Base-by-base conservation (phyloP, 306 rosid species). In the Geum urbanum region DNA sequence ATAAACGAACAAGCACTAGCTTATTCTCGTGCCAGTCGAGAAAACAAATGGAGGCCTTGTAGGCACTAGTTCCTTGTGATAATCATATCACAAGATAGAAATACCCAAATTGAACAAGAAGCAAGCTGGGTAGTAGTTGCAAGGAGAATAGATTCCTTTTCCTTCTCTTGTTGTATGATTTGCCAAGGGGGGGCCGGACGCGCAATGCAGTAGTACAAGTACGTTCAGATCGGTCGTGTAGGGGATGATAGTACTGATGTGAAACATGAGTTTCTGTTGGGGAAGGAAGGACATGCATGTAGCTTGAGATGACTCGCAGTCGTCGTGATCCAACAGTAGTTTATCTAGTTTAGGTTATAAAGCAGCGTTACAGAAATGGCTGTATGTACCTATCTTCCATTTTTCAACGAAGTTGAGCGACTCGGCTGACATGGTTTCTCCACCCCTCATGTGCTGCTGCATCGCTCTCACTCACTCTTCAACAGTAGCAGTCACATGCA, bases 321-420 rank as follows among this genome's bases (percentile, higher is more conserved):
- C 10, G 19, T 13, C 37, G 7, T 57, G 1, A 35, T 46, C 19
- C 39, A 74, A 8, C 62, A 10, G 16, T 14, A 6, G 63, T 57
- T 35, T 67, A 52, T 66, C 64, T 48, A 77, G 62, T 77, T 81
- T 35, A 47, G 82, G 91, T 46, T 72, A 66, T 0, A 24, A 63
- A 15, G n/a, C 3, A 45, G 75, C 58, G 52, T 69, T 20, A 6
- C 8, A 76, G 72, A 46, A 40, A 18, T 35, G 27, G 47, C 61
- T 55, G 61, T 54, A 40, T n/a, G 41, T 69, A 67, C 58, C 41
- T n/a, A 74, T 56, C 63, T 76, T 61, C 63, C 52, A 50, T 39
- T 72, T 75, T 74, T 76, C 69, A 66, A 48, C 76, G 13, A 79
- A 67, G 84, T 72, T 50, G 47, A 74, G 70, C 51, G 2, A 39